Conservation (phyloP, 495 filamentous ascomycete species). For the Parathielavia hyrcaniae region DNA sequence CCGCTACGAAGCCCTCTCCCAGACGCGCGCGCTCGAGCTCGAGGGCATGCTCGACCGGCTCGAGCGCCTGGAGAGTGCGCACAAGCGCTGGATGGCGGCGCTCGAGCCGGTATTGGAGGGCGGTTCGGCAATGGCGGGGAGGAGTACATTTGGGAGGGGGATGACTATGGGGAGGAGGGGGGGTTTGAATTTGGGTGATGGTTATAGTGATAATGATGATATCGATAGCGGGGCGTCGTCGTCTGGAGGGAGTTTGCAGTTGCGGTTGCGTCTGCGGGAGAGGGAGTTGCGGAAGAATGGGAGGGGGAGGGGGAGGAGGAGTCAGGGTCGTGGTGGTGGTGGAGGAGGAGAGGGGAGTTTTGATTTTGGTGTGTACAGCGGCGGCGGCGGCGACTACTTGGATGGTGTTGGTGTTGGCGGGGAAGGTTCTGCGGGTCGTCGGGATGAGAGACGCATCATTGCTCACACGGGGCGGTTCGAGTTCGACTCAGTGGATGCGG, state of each 20-base stretch:
- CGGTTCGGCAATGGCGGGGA: no score
- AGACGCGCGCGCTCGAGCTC: constrained; percentile 32
- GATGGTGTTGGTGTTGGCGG: background rate
- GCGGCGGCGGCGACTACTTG: no score
- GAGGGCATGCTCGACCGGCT: constrained; percentile 27
- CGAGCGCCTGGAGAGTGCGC: constrained; percentile 30
- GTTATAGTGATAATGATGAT: no score
- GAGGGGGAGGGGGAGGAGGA: no score
- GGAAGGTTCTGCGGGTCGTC: no score
- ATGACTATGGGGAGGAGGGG: background rate
- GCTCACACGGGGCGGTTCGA: no score
- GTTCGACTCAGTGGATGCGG: no score
- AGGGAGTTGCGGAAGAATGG: background rate
- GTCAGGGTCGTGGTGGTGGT: background rate
- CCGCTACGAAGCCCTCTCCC: constrained; percentile 30
- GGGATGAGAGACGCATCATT: background rate
- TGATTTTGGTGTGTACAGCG: background rate
- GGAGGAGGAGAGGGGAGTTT: background rate
- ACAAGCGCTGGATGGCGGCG: constrained; percentile 29
- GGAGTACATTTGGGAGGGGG: no score
- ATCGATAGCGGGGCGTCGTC: no score
- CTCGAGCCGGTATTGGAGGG: constrained; percentile 32
- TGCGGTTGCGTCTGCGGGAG: background rate
- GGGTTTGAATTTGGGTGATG: background rate
- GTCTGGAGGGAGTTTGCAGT: no score